Evolutionary conservation across 768 basidiomycete species (phyloP).

Genomic region (Pseudohyphozyma bogoriensis): DNA sequence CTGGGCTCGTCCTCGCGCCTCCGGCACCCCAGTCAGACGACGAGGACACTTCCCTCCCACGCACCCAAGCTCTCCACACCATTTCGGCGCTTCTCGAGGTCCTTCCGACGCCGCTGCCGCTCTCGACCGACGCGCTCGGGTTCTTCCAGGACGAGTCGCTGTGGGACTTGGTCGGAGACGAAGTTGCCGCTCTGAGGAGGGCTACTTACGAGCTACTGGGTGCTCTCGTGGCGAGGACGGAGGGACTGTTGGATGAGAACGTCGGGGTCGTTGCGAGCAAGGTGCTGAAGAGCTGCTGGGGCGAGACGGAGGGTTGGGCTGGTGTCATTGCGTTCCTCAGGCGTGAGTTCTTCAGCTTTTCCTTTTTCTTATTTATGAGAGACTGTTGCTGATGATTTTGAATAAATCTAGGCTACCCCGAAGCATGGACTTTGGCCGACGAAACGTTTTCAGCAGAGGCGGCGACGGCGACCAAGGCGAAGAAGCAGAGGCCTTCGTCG

Average conservation of each 20-base stretch:
- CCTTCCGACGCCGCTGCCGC: slow-evolving; percentile 14
- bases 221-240: slow-evolving; percentile 4
- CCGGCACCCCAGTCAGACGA: background rate
- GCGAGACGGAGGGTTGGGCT: slow-evolving; percentile 22
- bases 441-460: slow-evolving; percentile 18
- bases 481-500: slow-evolving; percentile 26
- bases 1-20: slow-evolving; percentile 9
- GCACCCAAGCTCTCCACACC: slow-evolving; percentile 16
- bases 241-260: slow-evolving; percentile 12
- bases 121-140: background rate
- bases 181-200: slow-evolving; percentile 12
- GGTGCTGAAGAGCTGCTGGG: slow-evolving; percentile 25
- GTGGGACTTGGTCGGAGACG: slow-evolving; percentile 8
- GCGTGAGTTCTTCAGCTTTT: background rate
- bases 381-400: background rate
- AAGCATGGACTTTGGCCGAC: slow-evolving; percentile 23
- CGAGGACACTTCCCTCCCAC: slow-evolving; percentile 17
- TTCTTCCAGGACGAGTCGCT: slow-evolving; percentile 7
- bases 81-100: slow-evolving; percentile 14
- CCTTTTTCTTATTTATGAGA: background rate
- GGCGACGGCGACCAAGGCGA: slow-evolving; percentile 42
- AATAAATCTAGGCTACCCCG: slow-evolving; percentile 10
- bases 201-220: slow-evolving; percentile 23
- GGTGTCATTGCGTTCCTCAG: slow-evolving; percentile 22
- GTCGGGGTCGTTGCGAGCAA: background rate